These are phyloP conservation scores for Naumovozyma baii DNA, from an alignment of 805 yeast species.

Conservation along the genomic window DNA sequence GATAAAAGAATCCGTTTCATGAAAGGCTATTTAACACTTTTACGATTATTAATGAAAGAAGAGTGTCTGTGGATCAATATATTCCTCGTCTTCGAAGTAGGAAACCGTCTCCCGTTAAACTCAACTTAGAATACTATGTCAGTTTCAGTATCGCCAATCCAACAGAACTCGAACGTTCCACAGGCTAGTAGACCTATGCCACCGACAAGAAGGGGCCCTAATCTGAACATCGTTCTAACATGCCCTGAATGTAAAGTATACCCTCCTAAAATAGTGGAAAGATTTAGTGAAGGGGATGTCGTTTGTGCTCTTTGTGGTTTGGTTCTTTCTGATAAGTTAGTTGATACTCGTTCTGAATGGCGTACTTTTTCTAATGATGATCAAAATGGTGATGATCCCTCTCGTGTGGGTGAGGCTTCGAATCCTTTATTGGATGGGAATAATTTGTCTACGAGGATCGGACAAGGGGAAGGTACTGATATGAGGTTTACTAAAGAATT, in stretches of 20 bases:
- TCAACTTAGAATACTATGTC: no score
- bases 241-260: slow-evolving; percentile 95
- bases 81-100: no score
- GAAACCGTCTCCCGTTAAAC: no score
- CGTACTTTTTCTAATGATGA: slow-evolving; percentile 96
- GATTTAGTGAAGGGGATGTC: slow-evolving; percentile 95
- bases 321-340: slow-evolving; percentile 82
- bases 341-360: slow-evolving; percentile 96
- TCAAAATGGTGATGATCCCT: slow-evolving; percentile 95
- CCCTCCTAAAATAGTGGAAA: slow-evolving; percentile 91
- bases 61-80: no score
- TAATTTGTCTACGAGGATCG: slow-evolving; percentile 85
- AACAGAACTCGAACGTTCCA: slow-evolving; percentile 11
- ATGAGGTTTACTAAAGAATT: slow-evolving; percentile 81
- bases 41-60: no score
- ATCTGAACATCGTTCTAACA: slow-evolving; percentile 77
- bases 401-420: slow-evolving; percentile 98
- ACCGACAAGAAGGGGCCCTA: slow-evolving; percentile 46
- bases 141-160: neutral
- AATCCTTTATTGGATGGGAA: slow-evolving; percentile 87
- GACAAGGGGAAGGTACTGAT: slow-evolving; percentile 80
- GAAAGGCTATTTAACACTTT: no score
- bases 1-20: no score
- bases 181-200: no score
- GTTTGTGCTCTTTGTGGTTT: slow-evolving; percentile 97